These are phyloP conservation scores for Syncephalastrum sp. DNA, from an alignment of 371 early-diverging fungal species.

Conservation along the genomic window DNA sequence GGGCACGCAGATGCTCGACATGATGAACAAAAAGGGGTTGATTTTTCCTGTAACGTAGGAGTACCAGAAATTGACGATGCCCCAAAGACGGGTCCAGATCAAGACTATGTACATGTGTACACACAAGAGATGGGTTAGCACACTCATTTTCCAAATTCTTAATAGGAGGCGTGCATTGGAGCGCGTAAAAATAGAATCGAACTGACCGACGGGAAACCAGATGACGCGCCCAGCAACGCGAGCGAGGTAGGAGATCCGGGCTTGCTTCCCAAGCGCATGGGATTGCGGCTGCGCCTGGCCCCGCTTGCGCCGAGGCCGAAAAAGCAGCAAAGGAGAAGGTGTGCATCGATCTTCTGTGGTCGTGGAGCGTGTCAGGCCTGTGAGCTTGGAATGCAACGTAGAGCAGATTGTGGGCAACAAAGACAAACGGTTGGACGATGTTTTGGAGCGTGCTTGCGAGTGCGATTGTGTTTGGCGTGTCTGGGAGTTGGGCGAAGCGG, in stretches of 20 bases:
- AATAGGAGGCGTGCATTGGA: too few species aligned
- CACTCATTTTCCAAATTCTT: too few species aligned
- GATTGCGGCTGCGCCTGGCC: too few species aligned
- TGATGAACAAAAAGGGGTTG: constrained; percentile 1
- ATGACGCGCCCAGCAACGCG: constrained; percentile 11
- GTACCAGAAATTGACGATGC: constrained; percentile 4
- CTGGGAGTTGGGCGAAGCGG: not conserved
- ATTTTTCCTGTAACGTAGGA: not conserved
- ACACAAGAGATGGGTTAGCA: too few species aligned
- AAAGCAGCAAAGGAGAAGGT: too few species aligned
- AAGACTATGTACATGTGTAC: not conserved
- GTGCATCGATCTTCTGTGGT: too few species aligned
- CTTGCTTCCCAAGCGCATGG: too few species aligned
- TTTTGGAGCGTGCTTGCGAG: not conserved
- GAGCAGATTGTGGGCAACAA: not conserved
- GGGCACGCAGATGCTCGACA: constrained; percentile 3
- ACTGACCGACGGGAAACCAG: constrained; percentile 17
- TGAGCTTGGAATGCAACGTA: too few species aligned
- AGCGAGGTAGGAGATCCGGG: constrained; percentile 10
- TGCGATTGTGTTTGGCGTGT: not conserved
- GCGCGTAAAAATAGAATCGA: not conserved
- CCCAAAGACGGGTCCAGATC: constrained; percentile 5
- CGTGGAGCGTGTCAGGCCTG: too few species aligned
- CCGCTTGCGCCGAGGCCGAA: too few species aligned
- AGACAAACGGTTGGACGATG: not conserved